Evolutionary conservation across 1,284 basidiomycete species (phyloP), one percentile per base, ranked within the genome.

Genomic region (Ceratobasidium sp.): DNA sequence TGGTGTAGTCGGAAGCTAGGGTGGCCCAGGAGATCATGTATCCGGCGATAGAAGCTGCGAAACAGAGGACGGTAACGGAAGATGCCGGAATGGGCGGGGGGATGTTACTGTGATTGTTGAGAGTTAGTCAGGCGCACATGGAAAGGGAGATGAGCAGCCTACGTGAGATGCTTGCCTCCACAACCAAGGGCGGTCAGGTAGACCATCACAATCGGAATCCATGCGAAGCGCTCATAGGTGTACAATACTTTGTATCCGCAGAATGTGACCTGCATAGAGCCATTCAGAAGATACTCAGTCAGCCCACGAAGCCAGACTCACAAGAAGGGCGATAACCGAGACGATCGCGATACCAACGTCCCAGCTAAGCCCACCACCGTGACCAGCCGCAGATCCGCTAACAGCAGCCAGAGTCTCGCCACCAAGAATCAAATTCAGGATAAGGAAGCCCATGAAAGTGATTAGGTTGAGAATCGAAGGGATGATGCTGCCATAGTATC

Each of bases 361-460:
- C 44, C 80, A 80, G n/a, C 83, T 83, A 22, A 84, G 82, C 59
- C 81, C 79, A 51, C 82, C 77, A 6, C 78, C 66, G 29, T 80
- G 76, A 5, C 66, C 67, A 25, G 67, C 65, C 11, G 49, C 46
- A 46, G 54, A 34, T 40, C 77, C 76, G 66, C 80, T 82, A 29
- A 83, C 82, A 44, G 83, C 82, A 17, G 79, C 81, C 43, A 81
- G 80, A 9, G 80, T 78, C 76, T 81, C 81, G 17, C 79, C 82
- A n/a, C 84, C 84, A 68, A 83, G 83, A 73, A 85, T 85, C 46
- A 81, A 81, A 79, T 85, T 86, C 78, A 86, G 82, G 2, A 82
- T 83, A 15, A 82, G 82, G 81, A 83, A 84, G 13, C 83, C 83
- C 65, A 83, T 79, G 76, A 82, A 83, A 4, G 83, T 83, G 61